phyloP scores from a whole-genome alignment of 1,284 basidiomycete genomes.

The Kwoniella shivajii region DNA sequence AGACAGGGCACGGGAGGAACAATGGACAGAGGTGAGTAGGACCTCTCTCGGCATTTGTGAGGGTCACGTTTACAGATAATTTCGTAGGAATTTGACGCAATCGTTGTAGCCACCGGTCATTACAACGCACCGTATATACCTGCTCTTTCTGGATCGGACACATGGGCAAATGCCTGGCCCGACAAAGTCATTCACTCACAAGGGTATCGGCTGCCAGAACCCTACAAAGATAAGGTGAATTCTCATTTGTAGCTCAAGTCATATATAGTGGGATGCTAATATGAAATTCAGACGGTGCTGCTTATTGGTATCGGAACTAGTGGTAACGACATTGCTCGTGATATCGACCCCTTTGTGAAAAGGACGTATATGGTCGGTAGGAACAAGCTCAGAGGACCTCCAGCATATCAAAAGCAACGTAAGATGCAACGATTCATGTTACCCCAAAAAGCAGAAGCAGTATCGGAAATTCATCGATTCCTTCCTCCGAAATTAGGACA shows the following conservation, averaged over 20 bases:
- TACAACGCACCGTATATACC: slow-evolving; percentile 59
- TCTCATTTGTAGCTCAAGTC: not conserved
- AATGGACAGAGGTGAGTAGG: slow-evolving; percentile 48
- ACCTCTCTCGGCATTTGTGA: not conserved
- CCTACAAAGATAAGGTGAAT: slow-evolving; percentile 44
- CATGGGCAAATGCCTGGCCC: slow-evolving; percentile 55
- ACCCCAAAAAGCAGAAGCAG: slow-evolving; percentile 43
- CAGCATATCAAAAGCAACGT: slow-evolving; percentile 38
- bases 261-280: not conserved
- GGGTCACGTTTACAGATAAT: not conserved
- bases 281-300: slow-evolving; percentile 52
- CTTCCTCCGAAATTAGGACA: slow-evolving; percentile 20
- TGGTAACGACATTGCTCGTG: slow-evolving; percentile 56
- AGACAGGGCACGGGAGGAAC: slow-evolving; percentile 31
- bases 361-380: slow-evolving; percentile 53
- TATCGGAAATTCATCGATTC: slow-evolving; percentile 52
- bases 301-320: slow-evolving; percentile 59
- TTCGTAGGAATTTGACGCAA: slow-evolving; percentile 57
- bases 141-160: slow-evolving; percentile 48
- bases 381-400: slow-evolving; percentile 37
- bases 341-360: slow-evolving; percentile 43
- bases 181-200: slow-evolving; percentile 55
- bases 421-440: slow-evolving; percentile 37
- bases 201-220: slow-evolving; percentile 57
- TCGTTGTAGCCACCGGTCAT: slow-evolving; percentile 58